A percentile compares a stretch with the other conserved stretches of the same genome.
These are phyloP conservation scores for Cladosporium phlei DNA, from an alignment of 2,329 filamentous ascomycete genomes.

Conservation along the genomic window DNA sequence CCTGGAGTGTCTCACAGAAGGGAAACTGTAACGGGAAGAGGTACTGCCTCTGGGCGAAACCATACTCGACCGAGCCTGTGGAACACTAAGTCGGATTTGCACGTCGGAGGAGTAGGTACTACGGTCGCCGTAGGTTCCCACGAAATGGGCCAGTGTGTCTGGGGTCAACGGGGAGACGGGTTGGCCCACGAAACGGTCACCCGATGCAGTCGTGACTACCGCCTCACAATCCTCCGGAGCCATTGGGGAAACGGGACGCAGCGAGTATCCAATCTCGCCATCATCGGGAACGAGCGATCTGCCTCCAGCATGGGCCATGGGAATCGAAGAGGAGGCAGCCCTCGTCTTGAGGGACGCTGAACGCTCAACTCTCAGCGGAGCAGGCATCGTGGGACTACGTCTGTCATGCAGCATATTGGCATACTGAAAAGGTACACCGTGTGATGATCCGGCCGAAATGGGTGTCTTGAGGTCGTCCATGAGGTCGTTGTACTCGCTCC, in stretches of 20 bases:
- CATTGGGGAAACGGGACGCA: slow-evolving; percentile 15
- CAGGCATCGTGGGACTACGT: slow-evolving; percentile 10
- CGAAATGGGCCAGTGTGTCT: slow-evolving; percentile 50
- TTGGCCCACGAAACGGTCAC: slow-evolving; percentile 2
- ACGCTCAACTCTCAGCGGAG: slow-evolving; percentile 7
- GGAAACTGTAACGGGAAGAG: slow-evolving; percentile 25
- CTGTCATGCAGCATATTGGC: slow-evolving; percentile 47
- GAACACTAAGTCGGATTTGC: slow-evolving; percentile 6
- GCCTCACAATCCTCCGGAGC: slow-evolving; percentile 9
- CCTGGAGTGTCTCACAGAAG: slow-evolving; percentile 26
- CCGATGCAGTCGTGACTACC: background rate
- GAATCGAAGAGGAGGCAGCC: too few relatives aligned
- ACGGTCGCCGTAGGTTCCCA: slow-evolving; percentile 47
- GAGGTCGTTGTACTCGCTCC: slow-evolving; percentile 90
- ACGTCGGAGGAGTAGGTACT: slow-evolving; percentile 31
- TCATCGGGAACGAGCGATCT: too few relatives aligned
- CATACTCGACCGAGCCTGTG: background rate
- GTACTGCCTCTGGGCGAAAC: slow-evolving; percentile 17
- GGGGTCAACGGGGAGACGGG: slow-evolving; percentile 35
- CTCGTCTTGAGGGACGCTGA: slow-evolving; percentile 17
- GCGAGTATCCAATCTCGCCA: slow-evolving; percentile 2
- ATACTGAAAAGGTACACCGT: slow-evolving; percentile 49
- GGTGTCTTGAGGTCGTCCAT: slow-evolving; percentile 60
- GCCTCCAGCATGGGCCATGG: too few relatives aligned
- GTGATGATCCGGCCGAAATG: slow-evolving; percentile 53